A percentile compares a stretch with the other conserved stretches of the same genome.
Evolutionary conservation across 371 early-diverging fungal genomes (phyloP).

Genomic region (Actinomortierella wolfii): DNA sequence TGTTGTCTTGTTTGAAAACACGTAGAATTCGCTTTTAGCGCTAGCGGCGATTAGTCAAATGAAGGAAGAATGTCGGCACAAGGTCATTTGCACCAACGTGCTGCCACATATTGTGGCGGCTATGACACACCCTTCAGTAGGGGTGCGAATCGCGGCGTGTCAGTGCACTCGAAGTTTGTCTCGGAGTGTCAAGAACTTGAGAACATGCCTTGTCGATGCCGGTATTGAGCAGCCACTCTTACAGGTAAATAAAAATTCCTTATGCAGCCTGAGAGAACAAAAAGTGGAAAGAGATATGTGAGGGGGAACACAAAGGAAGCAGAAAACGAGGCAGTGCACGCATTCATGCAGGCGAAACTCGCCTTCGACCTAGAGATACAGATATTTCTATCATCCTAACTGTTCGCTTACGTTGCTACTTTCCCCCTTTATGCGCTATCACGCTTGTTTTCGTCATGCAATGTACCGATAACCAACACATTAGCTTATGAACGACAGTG

Average conservation of each 20-base stretch:
- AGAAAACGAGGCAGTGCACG: too few species aligned
- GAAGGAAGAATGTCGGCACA: constrained; percentile 82
- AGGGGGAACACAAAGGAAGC: too few species aligned
- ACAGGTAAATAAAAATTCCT: constrained; percentile 49
- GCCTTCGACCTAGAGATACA: too few species aligned
- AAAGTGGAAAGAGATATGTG: too few species aligned
- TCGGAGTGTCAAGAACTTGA: constrained; percentile 77
- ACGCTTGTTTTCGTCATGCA: background rate
- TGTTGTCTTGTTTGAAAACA: background rate
- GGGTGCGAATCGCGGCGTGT: constrained; percentile 81
- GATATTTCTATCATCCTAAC: background rate
- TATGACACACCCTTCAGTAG: constrained; percentile 62
- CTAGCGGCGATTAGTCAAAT: constrained; percentile 76
- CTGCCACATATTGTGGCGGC: constrained; percentile 76
- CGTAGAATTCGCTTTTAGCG: constrained; percentile 72
- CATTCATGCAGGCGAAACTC: too few species aligned
- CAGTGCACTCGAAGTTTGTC: constrained; percentile 80
- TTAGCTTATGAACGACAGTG: constrained; percentile 70
- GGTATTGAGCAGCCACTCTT: constrained; percentile 76
- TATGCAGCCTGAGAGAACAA: background rate
- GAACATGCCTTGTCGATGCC: constrained; percentile 85
- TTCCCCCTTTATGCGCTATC: constrained; percentile 9
- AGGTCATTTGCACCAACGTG: constrained; percentile 79
- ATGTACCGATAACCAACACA: background rate
- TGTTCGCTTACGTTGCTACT: background rate